These are phyloP conservation scores for Solanum chaucha DNA, from an alignment of 257 asterid genomes.

Conservation along the genomic window DNA sequence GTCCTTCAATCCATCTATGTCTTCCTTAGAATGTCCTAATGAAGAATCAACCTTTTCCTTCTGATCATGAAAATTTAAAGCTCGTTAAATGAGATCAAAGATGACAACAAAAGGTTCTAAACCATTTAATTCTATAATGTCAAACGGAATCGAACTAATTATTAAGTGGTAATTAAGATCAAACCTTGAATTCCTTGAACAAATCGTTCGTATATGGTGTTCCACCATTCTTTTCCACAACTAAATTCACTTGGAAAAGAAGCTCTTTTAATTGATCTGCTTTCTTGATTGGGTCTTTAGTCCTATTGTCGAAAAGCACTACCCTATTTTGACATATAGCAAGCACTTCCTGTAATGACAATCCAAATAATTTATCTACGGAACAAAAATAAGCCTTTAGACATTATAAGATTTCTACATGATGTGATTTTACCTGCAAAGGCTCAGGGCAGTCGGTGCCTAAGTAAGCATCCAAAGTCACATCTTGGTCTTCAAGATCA, in stretches of 20 bases:
- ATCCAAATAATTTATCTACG: not conserved
- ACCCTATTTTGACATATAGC: conserved; percentile 47
- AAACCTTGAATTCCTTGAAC: conserved; percentile 33
- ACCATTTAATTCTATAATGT: not conserved
- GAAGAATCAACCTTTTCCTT: conserved; percentile 17
- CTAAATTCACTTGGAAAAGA: conserved; percentile 35
- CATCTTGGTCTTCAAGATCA: conserved; percentile 51
- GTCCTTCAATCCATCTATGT: conserved; percentile 32
- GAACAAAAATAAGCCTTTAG: not conserved
- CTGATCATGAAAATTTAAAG: conserved; percentile 21
- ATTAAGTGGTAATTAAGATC: not conserved
- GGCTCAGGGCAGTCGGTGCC: conserved; percentile 32
- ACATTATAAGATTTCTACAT: not conserved
- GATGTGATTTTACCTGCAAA: conserved; percentile 32
- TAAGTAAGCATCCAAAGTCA: conserved; percentile 40
- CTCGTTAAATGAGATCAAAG: conserved; percentile 9
- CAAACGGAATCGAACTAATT: too few relatives aligned
- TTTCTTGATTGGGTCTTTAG: conserved; percentile 26
- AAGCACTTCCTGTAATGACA: conserved; percentile 28
- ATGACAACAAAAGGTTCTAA: not conserved
- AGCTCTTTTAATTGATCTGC: conserved; percentile 32
- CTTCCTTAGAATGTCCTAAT: conserved; percentile 17
- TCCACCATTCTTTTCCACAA: conserved; percentile 37
- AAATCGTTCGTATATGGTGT: conserved; percentile 40
- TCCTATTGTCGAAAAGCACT: conserved; percentile 53